These are phyloP conservation scores for Boletales sp. DNA, from an alignment of 768 basidiomycete genomes.

Conservation along the genomic window DNA sequence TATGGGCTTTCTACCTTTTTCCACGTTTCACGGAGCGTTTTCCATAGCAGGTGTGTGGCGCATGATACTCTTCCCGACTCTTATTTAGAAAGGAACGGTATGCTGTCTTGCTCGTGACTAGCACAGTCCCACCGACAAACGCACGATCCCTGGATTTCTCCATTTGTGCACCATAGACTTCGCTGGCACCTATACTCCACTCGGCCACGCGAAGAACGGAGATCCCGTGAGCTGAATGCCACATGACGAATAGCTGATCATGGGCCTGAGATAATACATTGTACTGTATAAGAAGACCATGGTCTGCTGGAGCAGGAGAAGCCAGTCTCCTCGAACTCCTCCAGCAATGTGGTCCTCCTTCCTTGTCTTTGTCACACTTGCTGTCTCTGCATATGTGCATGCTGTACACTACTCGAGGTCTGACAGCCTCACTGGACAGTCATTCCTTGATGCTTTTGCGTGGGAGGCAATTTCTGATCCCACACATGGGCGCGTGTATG, in stretches of 20 bases:
- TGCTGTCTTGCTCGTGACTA: not conserved
- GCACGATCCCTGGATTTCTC: not conserved
- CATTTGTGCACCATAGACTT: not conserved
- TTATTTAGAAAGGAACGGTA: not conserved
- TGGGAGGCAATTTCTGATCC: conserved; percentile 33
- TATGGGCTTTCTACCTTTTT: not conserved
- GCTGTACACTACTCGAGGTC: conserved; percentile 44
- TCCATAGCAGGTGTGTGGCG: not conserved
- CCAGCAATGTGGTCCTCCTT: conserved; percentile 2
- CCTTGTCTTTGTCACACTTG: conserved; percentile 6
- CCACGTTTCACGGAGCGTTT: not conserved
- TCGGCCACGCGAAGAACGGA: not conserved
- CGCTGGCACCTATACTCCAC: conserved; percentile 1
- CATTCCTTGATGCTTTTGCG: conserved; percentile 39
- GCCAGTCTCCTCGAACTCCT: not conserved
- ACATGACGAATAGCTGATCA: not conserved
- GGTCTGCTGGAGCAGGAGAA: not conserved
- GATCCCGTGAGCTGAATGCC: not conserved
- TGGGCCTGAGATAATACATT: not conserved
- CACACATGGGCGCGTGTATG: conserved; percentile 33
- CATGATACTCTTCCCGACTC: not conserved
- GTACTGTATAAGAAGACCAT: conserved; percentile 8
- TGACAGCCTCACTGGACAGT: conserved; percentile 46
- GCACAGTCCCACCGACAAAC: not conserved
- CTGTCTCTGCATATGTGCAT: conserved; percentile 9